Base-by-base conservation (phyloP, 2,329 filamentous ascomycete species). In the Colletotrichum cordylinicola region DNA sequence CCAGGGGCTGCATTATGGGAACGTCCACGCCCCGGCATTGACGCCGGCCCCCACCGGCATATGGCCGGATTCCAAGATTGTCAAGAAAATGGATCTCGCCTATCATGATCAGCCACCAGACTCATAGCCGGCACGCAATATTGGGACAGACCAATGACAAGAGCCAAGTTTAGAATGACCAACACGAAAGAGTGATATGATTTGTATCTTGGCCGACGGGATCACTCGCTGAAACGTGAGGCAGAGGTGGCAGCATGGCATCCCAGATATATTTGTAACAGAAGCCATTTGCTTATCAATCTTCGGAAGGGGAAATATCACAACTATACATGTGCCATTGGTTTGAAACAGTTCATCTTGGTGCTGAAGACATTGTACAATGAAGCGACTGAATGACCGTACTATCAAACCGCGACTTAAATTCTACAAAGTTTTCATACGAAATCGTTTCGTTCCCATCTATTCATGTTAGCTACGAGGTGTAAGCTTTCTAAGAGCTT, bases 161-260 rank as follows among this genome's bases (percentile, higher is more conserved):
- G 21, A 3, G 43, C 0, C 3, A 0, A 13, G 6, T 48, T 21
- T 0, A 48, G 43, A 21, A 21, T 21, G 0, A 13, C 10, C n/a
- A 48, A 21, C 10, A 21, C 12, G 5, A 13, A 13, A 48, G 2
- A 2, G 18, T 2, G 6, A 21, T 4, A 4, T 21, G 9, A 9
- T 48, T 21, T 12, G 9, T 0, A 48, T 48, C 18, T 48, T 1
- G n/a, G n/a, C n/a, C 10, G 5, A 9, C n/a, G n/a, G 0, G 1
- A 21, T 13, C 18, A 48, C n/a, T 10, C 4, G 43, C 43, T 2
- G 43, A n/a, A 48, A 21, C 18, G 16, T 48, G 1, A n/a, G 18
- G 18, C 6, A 48, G 43, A 21, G 10, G 43, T 48, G 10, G 43
- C 6, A 21, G 18, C 2, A n/a, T 48, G 18, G 43, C 10, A 21